These are phyloP conservation scores for Picochlorum sp. DNA, from an alignment of 139 green algal genomes.

Conservation along the genomic window DNA sequence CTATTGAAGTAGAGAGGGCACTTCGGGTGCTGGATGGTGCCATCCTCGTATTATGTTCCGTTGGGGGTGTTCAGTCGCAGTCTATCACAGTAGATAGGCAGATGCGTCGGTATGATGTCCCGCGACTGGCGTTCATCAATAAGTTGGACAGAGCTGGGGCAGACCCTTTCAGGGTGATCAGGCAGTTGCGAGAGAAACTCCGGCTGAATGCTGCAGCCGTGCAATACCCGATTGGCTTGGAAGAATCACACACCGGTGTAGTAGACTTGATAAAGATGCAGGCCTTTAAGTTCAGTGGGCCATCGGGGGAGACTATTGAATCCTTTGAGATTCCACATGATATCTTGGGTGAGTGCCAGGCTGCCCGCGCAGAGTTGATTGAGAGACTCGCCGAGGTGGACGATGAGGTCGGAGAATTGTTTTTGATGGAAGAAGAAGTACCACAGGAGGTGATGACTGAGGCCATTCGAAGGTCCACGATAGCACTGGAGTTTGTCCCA, in stretches of 20 bases:
- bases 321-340: conserved; percentile 57
- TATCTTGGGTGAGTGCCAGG: conserved; percentile 28
- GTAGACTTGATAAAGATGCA: conserved; percentile 76
- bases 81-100: conserved; percentile 93
- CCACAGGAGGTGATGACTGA: conserved; percentile 49
- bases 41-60: conserved; percentile 90
- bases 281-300: conserved; percentile 49
- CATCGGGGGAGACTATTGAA: conserved; percentile 57
- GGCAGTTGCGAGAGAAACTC: conserved; percentile 73
- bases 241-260: conserved; percentile 79
- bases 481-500: conserved; percentile 73
- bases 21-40: conserved; percentile 95
- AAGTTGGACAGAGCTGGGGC: conserved; percentile 79
- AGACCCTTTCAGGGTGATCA: conserved; percentile 80
- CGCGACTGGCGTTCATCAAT: conserved; percentile 90
- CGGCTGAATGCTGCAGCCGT: conserved; percentile 79
- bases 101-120: conserved; percentile 90
- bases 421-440: conserved; percentile 76
- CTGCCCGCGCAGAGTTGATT: conserved; percentile 59
- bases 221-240: conserved; percentile 88
- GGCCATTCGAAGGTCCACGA: conserved; percentile 52
- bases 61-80: conserved; percentile 89
- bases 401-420: conserved; percentile 84
- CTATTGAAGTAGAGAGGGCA: conserved; percentile 95
- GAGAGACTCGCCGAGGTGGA: conserved; percentile 76